Base-by-base conservation (phyloP, 257 asterid species). In the Solanum clarkiae region DNA sequence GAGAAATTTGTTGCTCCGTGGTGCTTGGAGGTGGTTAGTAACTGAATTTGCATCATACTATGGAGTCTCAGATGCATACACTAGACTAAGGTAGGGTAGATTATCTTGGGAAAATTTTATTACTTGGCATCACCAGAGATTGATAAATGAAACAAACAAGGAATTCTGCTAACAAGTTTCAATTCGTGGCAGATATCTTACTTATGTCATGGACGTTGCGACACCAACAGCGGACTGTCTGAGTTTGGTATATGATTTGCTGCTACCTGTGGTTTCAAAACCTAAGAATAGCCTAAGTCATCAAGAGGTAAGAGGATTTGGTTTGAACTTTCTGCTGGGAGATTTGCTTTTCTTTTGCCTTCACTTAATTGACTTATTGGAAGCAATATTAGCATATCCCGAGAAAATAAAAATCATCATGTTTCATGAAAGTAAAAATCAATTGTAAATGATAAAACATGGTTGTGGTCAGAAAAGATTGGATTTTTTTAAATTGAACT, bases 181-280 rank as follows among this genome's bases (percentile, higher is more conserved):
- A 20, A 69, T 53, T 54, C 22, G 40, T 86, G 71, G 90, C 26
- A 96, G 99, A 86, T 96, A 96, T 86, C 97, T 96, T 90, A 93
- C 97, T 9, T 96, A 95, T 84, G 91, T 95, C 81, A 96, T 96
- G 98, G 99, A 96, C 86, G 99, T 96, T 65, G 99, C 98, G 56
- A 96, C 99, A 11, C 99, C 99, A 26, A 95, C 98, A 80, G 93
- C 95, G 8, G 98, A 95, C 84, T 96, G 98, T 91, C 93, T 96
- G 40, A 87, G 89, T 60, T 86, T 96, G 89, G 98, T 94, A 84
- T 89, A 94, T 79, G 93, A 95, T 88, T 89, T 95, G 93, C 94
- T 96, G 51, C 93, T 88, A 32, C 99, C 99, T 7, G 95, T 96
- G 59, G 90, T 90, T 65, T 86, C 92, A 88, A 92, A 91, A 90